phyloP scores from a whole-genome alignment of 306 rosid genomes.

The Begonia masoniana region DNA sequence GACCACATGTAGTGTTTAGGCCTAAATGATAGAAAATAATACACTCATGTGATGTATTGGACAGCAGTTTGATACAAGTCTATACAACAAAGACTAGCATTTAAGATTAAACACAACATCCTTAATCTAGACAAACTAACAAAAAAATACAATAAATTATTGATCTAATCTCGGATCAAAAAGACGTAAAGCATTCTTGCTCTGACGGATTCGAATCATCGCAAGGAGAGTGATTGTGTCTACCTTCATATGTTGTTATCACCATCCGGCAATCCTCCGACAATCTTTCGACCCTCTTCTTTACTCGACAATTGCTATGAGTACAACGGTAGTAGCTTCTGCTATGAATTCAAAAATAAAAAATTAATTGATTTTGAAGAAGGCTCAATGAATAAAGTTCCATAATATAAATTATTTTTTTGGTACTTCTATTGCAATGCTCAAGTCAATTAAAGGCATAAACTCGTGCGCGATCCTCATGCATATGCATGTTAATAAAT shows the following conservation, averaged over 20 bases:
- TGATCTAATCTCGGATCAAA: constrained; percentile 15
- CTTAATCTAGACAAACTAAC: too few species aligned
- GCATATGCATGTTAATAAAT: too few species aligned
- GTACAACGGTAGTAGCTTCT: constrained; percentile 97
- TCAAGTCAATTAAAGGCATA: not conserved
- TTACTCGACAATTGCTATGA: constrained; percentile 82
- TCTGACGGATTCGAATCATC: constrained; percentile 85
- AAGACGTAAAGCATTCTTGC: constrained; percentile 77
- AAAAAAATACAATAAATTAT: too few species aligned
- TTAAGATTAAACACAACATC: too few species aligned
- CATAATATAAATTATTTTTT: not conserved
- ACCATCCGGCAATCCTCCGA: constrained; percentile 99
- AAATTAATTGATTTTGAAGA: too few species aligned
- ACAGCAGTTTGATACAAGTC: too few species aligned
- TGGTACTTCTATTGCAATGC: not conserved
- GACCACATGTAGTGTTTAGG: too few species aligned
- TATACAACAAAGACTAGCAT: too few species aligned
- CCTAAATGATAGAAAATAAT: too few species aligned
- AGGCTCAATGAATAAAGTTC: not conserved
- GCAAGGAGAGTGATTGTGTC: constrained; percentile 92
- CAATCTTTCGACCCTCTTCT: constrained; percentile 89
- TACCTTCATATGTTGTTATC: constrained; percentile 94
- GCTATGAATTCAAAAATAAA: constrained; percentile 5
- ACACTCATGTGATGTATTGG: too few species aligned
- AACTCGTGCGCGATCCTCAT: too few species aligned